Base-by-base conservation (phyloP, 106 monocot genomes). In the Alisma plantagoaquatica region DNA sequence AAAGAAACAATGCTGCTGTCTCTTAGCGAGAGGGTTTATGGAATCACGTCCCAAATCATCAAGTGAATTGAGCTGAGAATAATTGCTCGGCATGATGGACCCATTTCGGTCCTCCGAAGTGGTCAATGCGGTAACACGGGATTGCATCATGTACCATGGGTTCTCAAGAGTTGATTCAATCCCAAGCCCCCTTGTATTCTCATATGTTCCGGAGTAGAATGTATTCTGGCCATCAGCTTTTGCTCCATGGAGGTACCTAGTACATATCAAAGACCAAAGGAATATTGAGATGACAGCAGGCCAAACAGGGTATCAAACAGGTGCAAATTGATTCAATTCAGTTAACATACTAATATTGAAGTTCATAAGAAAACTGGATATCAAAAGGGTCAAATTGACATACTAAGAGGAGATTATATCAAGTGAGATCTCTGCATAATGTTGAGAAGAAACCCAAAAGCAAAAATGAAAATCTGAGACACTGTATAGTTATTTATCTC, bases 131-230 rank as follows among this genome's bases (percentile, higher is more conserved):
- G 64, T 33, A 11, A 57, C 42, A 4, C 58, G 63, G 18, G 80
- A 67, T 14, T 80, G 74, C 77, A 77, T 63, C 44, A 73, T 35
- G 28, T 63, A 30, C 85, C 79, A 76, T 38, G 76, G 54, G 50
- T 49, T 76, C 49, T 85, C 75, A 15, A 76, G 49, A 25, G 79
- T 70, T n/a, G 75, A 69, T 35, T 76, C 74, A 30, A 67, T 65
- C 2, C 59, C 63, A n/a, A 78, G 24, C 18, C 58, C 64, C 32
- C 75, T 75, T 23, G 54, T 62, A 53, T 59, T 75, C 33, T 59
- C 82, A 54, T 81, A 74, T 22, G 72, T 52, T 51, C 75, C 74
- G 31, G 75, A 75, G 56, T 76, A 72, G 53, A 79, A 72, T 25
- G 62, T 27, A 10, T 33, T 58, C 20, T 62, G 62, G 10, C 22